These are phyloP conservation scores for Chrysophaeum taylorii DNA, from an alignment of 352 stramenopile genomes.

Conservation along the genomic window DNA sequence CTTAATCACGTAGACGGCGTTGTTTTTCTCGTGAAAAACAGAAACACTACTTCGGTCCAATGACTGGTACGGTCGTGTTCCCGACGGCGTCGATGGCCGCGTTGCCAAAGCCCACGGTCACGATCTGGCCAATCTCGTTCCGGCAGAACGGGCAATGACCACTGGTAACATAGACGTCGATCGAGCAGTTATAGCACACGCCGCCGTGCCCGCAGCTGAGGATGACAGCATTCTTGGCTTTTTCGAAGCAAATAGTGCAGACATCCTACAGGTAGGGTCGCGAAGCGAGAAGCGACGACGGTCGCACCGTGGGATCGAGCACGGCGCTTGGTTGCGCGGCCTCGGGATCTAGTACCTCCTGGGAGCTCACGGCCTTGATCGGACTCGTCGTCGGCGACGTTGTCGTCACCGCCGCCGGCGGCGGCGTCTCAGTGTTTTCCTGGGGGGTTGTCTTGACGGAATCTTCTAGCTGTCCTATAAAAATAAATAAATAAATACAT, in stretches of 20 bases:
- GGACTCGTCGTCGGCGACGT: too few relatives aligned
- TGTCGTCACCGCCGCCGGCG: too few relatives aligned
- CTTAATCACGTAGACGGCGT: too few relatives aligned
- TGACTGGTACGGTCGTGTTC: background rate
- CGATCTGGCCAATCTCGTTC: background rate
- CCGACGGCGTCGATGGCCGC: background rate
- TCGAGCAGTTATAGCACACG: conserved; percentile 11
- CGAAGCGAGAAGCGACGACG: background rate
- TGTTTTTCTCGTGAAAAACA: too few relatives aligned
- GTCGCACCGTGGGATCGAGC: too few relatives aligned
- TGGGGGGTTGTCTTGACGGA: too few relatives aligned
- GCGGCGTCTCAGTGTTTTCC: too few relatives aligned
- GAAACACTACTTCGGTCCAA: conserved; percentile 9
- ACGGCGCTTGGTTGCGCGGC: too few relatives aligned
- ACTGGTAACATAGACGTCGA: conserved; percentile 1
- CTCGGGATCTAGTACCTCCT: too few relatives aligned
- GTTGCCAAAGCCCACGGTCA: background rate
- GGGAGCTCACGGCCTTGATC: too few relatives aligned
- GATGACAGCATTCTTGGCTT: conserved; percentile 12
- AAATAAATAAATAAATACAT: too few relatives aligned
- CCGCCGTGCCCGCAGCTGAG: conserved; percentile 10
- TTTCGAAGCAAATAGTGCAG: conserved; percentile 15
- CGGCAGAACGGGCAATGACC: conserved; percentile 7
- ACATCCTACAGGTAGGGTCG: conserved; percentile 3
- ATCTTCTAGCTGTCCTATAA: too few relatives aligned